Percentiles rank a stretch among this genome's conserved stretches.
Conservation (phyloP, 2,329 filamentous ascomycete species). For the Arachnomyces sp. region DNA sequence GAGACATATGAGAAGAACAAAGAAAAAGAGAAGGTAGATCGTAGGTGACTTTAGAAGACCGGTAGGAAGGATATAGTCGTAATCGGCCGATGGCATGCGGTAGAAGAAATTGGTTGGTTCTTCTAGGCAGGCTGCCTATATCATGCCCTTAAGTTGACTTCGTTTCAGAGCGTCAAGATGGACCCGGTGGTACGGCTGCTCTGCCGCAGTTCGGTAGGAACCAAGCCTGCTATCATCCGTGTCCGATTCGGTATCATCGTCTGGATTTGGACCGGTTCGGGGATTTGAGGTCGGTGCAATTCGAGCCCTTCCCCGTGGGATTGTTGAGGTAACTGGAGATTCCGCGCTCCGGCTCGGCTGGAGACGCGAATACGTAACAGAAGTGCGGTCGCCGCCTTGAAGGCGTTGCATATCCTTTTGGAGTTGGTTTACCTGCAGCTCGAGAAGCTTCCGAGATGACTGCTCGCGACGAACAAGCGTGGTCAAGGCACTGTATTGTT, state of each 20-base stretch:
- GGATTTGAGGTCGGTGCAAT: no score
- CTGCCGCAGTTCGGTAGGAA: conserved; percentile 3
- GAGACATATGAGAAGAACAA: no score
- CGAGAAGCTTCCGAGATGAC: conserved; percentile 37
- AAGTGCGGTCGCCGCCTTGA: conserved; percentile 18
- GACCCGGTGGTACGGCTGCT: conserved; percentile 4
- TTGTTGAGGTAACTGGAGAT: no score
- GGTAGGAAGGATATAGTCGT: no score
- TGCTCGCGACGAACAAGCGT: conserved; percentile 41
- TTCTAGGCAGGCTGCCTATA: no score
- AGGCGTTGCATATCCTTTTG: conserved; percentile 34
- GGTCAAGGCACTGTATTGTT: conserved; percentile 41
- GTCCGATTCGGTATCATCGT: conserved; percentile 4
- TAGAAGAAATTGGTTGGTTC: no score
- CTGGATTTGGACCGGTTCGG: neutral
- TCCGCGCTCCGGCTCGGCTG: no score
- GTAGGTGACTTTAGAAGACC: no score
- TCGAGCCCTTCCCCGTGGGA: no score
- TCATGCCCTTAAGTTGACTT: conserved; percentile 7
- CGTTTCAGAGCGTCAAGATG: conserved; percentile 4
- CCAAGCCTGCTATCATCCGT: conserved; percentile 1
- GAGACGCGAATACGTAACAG: no score
- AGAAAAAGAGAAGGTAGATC: no score
- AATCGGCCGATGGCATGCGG: no score
- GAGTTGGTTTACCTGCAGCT: conserved; percentile 36